A percentile compares a stretch with the other conserved stretches of the same genome.
phyloP scores from a whole-genome alignment of 1,139 yeast species.

The Yamadazyma blattariae region DNA sequence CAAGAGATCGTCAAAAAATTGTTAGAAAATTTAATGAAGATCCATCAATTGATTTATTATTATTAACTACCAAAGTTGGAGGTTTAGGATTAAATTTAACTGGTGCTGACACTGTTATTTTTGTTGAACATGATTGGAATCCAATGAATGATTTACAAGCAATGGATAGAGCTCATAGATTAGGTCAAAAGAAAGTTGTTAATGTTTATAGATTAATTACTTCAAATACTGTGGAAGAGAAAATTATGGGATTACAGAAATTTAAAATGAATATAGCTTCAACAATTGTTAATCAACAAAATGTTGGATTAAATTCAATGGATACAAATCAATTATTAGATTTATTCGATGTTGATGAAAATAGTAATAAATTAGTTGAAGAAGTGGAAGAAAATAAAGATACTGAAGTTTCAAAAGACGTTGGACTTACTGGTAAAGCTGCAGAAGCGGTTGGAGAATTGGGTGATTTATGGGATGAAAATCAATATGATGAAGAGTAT shows the following conservation, averaged over 20 bases:
- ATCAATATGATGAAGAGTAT: conserved; percentile 95
- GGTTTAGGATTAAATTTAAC: conserved; percentile 96
- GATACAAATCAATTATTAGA: conserved; percentile 93
- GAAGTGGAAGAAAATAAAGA: conserved; percentile 27
- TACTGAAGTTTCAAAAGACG: conserved; percentile 44
- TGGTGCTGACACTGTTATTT: conserved; percentile 98
- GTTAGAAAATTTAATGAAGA: conserved; percentile 93
- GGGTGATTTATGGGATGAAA: conserved; percentile 95
- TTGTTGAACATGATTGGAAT: conserved; percentile 99
- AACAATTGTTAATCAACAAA: conserved; percentile 94
- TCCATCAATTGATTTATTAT: conserved; percentile 91
- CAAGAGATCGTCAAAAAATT: conserved; percentile 86
- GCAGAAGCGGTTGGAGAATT: conserved; percentile 80
- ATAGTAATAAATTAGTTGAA: conserved; percentile 38
- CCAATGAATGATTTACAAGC: conserved; percentile 99
- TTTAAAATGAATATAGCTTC: conserved; percentile 98
- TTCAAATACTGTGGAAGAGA: conserved; percentile 89
- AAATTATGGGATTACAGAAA: conserved; percentile 97
- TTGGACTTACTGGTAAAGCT: conserved; percentile 61
- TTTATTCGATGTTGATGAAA: conserved; percentile 74
- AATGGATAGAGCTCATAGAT: conserved; percentile 98
- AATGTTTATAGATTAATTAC: conserved; percentile 93
- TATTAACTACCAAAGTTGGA: conserved; percentile 96
- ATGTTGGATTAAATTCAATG: conserved; percentile 92
- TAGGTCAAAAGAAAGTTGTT: conserved; percentile 97